Percentiles rank a stretch among this genome's conserved stretches.
Conservation (phyloP, 1,284 basidiomycete species). For the Neotropicomus parvogracilis region DNA sequence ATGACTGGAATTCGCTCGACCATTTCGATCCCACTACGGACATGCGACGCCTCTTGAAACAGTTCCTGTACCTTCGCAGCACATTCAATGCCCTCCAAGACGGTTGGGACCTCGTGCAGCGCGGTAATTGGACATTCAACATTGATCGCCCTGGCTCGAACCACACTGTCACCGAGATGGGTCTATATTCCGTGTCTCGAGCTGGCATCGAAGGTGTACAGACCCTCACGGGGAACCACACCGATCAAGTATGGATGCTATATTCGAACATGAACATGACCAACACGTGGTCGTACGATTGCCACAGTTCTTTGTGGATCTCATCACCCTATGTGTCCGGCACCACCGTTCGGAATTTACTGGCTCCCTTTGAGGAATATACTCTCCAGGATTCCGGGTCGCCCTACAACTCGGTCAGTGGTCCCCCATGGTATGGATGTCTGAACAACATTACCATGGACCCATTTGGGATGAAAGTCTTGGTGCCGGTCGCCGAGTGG, state of each 20-base stretch:
- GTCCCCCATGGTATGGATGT: constrained; percentile 72
- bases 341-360: constrained; percentile 65
- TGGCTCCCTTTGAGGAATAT: constrained; percentile 81
- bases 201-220: constrained; percentile 56
- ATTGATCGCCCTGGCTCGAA: constrained; percentile 84
- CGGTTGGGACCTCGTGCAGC: constrained; percentile 74
- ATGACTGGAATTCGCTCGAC: constrained; percentile 86
- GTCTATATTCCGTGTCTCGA: constrained; percentile 78
- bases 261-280: constrained; percentile 83
- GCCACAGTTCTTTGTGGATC: constrained; percentile 60
- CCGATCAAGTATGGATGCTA: constrained; percentile 74
- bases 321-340: constrained; percentile 69
- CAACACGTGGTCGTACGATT: constrained; percentile 59
- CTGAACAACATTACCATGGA: constrained; percentile 61
- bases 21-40: constrained; percentile 89
- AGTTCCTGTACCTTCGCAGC: constrained; percentile 67
- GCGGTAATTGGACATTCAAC: constrained; percentile 77
- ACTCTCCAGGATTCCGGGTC: constrained; percentile 59
- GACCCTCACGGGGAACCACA: constrained; percentile 52
- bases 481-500: constrained; percentile 72
- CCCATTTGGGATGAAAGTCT: constrained; percentile 75
- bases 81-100: constrained; percentile 76
- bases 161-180: constrained; percentile 74
- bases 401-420: constrained; percentile 54
- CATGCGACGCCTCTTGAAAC: constrained; percentile 67